A percentile compares a stretch with the other conserved stretches of the same genome.
phyloP scores from a whole-genome alignment of 2,329 filamentous ascomycete genomes.

The Emydomyces testavorans region DNA sequence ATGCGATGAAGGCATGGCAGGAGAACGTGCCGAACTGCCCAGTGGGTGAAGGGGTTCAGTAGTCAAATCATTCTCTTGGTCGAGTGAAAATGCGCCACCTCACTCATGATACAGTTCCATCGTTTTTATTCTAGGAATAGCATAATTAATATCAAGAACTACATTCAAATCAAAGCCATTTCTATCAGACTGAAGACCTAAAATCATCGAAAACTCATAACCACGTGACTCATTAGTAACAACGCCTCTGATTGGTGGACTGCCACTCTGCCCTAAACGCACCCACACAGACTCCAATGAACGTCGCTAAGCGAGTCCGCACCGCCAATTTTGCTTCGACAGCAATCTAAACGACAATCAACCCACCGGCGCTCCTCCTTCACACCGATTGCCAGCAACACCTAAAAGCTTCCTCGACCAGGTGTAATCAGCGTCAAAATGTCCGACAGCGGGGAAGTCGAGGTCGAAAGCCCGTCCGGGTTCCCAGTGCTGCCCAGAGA shows the following conservation, averaged over 20 bases:
- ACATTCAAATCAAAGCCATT: too few relatives aligned
- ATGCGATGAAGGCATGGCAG: constrained; percentile 23
- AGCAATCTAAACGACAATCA: constrained; percentile 24
- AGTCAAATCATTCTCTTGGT: neutral
- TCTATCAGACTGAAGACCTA: too few relatives aligned
- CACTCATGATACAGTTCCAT: too few relatives aligned
- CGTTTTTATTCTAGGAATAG: neutral
- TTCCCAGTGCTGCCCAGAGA: constrained; percentile 86
- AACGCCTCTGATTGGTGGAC: neutral
- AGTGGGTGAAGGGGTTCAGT: constrained; percentile 13
- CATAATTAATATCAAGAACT: neutral
- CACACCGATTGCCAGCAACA: constrained; percentile 23
- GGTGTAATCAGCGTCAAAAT: constrained; percentile 48
- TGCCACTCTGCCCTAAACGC: constrained; percentile 25
- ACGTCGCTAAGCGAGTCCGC: constrained; percentile 33
- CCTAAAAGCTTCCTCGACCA: constrained; percentile 30
- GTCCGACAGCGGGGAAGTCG: constrained; percentile 92
- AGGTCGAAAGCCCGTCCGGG: constrained; percentile 67
- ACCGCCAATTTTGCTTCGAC: constrained; percentile 31
- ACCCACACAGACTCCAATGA: constrained; percentile 24
- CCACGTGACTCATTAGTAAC: neutral
- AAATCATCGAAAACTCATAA: too few relatives aligned
- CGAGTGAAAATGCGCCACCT: too few relatives aligned
- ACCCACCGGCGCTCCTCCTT: constrained; percentile 23
- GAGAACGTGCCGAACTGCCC: constrained; percentile 14